Evolutionary conservation across 2,329 filamentous ascomycete genomes (phyloP), one percentile per base, ranked within the genome.

Genomic region (Onygenales sp.): DNA sequence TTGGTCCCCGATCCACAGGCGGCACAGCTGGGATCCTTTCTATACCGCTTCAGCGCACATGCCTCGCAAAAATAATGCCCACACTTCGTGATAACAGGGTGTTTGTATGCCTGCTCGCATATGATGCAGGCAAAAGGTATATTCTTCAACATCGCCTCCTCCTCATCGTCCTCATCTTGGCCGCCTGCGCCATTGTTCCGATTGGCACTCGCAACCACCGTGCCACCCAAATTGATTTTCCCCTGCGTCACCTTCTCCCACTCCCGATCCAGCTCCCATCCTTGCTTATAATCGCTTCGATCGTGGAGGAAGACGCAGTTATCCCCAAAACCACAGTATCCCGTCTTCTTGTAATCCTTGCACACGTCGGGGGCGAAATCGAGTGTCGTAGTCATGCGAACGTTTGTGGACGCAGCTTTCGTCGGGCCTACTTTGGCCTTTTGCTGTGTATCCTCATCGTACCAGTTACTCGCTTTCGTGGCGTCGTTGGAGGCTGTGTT

Each of bases 61-160:
- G 80, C 77, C 68, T 96, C 87, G 67, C 93, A 98, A 65, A 97
- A 97, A 69, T 97, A 97, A 68, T 98, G 93, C 0, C 89, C 87
- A 61, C 93, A 98, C 59, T 89, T 86, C 10, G 93, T 97, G 27
- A 92, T 75, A 10, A 97, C 81, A 0, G 93, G 92, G 54, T 81
- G 78, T 62, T 83, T 86, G 70, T 95, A 96, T 1, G 83, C 70
- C 39, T 83, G 80, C 62, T 85, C 83, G 76, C 91, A 96, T 57
- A 95, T 88, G 58, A 95, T 82, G 68, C 91, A 96, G 1, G 83
- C 87, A 65, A 95, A 95, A 0, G 91, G 91, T 21, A 95, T 95
- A 62, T 84, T 86, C 65, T 91, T 84, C 49, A 95, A 72, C 65
- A 92, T 71, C 17, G 82, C 84, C 44, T 86, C 82, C 49, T 92